Conservation (phyloP, 148 eudicot species). For the Chenopodium suecicum region DNA sequence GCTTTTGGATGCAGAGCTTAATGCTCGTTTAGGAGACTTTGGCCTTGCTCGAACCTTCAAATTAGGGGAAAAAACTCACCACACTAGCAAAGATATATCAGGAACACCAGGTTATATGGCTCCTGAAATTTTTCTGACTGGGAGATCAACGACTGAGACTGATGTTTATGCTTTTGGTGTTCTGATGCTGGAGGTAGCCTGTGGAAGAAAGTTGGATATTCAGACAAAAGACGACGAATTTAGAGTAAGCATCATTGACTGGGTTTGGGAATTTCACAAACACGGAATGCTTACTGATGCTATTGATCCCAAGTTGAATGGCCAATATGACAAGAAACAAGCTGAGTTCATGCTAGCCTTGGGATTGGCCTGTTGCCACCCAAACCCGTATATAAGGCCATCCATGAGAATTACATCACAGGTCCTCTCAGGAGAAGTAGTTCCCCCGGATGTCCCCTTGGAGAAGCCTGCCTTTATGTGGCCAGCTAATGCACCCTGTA, state of each 20-base stretch:
- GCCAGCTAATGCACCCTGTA: conserved; percentile 23
- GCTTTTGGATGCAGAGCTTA: conserved; percentile 40
- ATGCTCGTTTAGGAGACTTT: conserved; percentile 45
- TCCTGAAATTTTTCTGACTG: conserved; percentile 45
- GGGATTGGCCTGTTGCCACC: conserved; percentile 40
- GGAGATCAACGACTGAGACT: conserved; percentile 40
- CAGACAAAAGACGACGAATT: conserved; percentile 1
- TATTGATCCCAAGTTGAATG: conserved; percentile 31
- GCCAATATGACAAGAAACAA: conserved; percentile 21
- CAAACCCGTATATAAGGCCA: conserved; percentile 43
- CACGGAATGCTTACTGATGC: conserved; percentile 11
- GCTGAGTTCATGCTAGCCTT: conserved; percentile 28
- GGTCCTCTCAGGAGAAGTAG: conserved; percentile 34
- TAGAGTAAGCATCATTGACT: conserved; percentile 32
- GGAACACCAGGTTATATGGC: conserved; percentile 53
- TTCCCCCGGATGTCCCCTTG: conserved; percentile 29
- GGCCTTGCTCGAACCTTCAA: conserved; percentile 45
- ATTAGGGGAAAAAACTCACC: conserved; percentile 36
- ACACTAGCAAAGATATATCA: conserved; percentile 36
- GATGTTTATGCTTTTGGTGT: conserved; percentile 49
- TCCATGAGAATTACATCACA: conserved; percentile 32
- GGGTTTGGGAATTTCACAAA: conserved; percentile 38
- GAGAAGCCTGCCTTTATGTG: conserved; percentile 42
- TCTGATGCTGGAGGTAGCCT: conserved; percentile 31
- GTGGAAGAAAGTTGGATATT: conserved; percentile 31